Evolutionary conservation across 1,284 basidiomycete species (phyloP).

Genomic region (Papiliotrema flavescens): DNA sequence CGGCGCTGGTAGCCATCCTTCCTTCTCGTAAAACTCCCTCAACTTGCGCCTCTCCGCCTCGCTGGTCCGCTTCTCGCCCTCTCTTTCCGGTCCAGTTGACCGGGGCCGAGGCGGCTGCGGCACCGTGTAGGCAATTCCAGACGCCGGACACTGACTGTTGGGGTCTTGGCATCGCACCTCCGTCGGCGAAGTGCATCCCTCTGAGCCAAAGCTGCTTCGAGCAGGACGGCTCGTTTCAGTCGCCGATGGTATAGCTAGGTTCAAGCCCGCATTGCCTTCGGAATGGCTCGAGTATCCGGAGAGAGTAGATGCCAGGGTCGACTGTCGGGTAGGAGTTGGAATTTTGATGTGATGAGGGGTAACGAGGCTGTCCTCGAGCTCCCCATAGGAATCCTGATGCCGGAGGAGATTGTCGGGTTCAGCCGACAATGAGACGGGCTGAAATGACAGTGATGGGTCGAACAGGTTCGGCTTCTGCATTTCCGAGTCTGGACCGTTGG

Average conservation of each 20-base stretch:
- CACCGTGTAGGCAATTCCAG: slow-evolving; percentile 3
- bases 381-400: neutral
- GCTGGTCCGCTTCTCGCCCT: slow-evolving; percentile 11
- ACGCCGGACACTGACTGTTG: neutral
- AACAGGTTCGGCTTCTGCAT: neutral
- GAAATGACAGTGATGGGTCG: neutral
- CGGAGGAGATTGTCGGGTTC: neutral
- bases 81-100: neutral
- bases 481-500: neutral
- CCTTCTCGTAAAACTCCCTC: slow-evolving; percentile 21
- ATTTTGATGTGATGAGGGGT: neutral
- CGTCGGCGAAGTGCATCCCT: neutral
- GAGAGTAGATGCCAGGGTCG: neutral
- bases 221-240: neutral
- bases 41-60: slow-evolving; percentile 22
- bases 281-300: neutral
- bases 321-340: neutral
- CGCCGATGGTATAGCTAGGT: neutral
- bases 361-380: neutral
- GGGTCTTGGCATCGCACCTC: neutral
- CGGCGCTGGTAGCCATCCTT: slow-evolving; percentile 37
- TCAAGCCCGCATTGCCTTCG: neutral
- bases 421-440: neutral
- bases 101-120: neutral
- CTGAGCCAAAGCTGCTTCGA: neutral